Conservation (phyloP, 441 rosid genomes). For the Arabidopsis lyrata region DNA sequence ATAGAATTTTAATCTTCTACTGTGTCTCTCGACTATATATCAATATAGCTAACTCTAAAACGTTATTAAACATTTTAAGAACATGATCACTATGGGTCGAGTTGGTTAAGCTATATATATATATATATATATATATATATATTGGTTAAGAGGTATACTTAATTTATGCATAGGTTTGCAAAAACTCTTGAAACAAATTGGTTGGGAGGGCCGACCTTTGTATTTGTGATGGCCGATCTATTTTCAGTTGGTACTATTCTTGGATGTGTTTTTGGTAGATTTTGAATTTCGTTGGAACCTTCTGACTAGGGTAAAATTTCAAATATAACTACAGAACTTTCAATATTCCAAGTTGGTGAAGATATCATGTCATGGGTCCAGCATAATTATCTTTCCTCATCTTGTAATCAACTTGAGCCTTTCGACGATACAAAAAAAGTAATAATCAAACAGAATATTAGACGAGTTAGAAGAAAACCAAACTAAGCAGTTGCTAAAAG, state of each 20-base stretch:
- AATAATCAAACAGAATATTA: constrained; percentile 18
- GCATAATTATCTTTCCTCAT: constrained; percentile 33
- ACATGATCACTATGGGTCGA: constrained; percentile 6
- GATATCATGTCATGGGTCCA: constrained; percentile 42
- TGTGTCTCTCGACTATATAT: background rate
- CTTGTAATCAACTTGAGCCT: constrained; percentile 42
- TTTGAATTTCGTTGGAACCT: constrained; percentile 17
- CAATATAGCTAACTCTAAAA: background rate
- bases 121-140: too few species aligned
- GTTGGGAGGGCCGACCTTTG: background rate
- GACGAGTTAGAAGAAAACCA: constrained; percentile 27
- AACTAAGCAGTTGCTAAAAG: constrained; percentile 34
- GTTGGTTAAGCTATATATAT: constrained; percentile 1
- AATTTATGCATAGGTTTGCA: background rate
- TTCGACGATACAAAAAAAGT: constrained; percentile 32
- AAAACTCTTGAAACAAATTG: background rate
- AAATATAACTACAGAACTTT: constrained; percentile 22
- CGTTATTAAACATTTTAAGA: background rate
- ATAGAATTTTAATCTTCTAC: background rate
- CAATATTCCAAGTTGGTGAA: constrained; percentile 41
- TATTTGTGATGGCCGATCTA: background rate
- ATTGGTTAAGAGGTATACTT: background rate
- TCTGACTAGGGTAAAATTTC: background rate
- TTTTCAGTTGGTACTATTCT: background rate
- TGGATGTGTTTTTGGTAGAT: background rate